These are phyloP conservation scores for Sporodiniella umbellata DNA, from an alignment of 371 early-diverging fungal genomes.

Conservation along the genomic window DNA sequence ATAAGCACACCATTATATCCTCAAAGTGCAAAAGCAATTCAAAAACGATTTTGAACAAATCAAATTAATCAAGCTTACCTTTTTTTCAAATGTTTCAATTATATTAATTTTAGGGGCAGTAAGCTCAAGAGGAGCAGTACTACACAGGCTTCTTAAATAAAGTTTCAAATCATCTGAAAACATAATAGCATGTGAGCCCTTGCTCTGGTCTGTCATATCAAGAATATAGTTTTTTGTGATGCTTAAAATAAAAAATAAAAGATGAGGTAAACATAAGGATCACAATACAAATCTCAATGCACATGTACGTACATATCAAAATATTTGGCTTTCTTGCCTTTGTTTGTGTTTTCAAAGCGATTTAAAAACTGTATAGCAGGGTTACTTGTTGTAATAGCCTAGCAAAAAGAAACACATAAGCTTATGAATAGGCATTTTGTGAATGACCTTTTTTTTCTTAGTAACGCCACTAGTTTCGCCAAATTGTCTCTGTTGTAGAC, in stretches of 20 bases:
- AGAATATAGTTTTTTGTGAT: conserved; percentile 9
- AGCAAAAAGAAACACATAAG: conserved; percentile 7
- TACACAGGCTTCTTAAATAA: conserved; percentile 7
- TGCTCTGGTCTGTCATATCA: conserved; percentile 6
- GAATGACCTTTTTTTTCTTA: conserved; percentile 2
- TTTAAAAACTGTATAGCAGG: background rate
- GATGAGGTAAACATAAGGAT: conserved; percentile 5
- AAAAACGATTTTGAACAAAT: conserved; percentile 4
- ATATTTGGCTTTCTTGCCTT: conserved; percentile 6
- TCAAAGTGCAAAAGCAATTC: conserved; percentile 9
- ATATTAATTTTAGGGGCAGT: background rate
- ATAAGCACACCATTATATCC: background rate
- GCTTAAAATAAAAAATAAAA: conserved; percentile 8
- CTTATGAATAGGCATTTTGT: conserved; percentile 6
- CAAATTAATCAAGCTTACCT: conserved; percentile 5
- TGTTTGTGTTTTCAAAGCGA: conserved; percentile 4
- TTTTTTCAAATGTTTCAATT: conserved; percentile 8
- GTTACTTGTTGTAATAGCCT: conserved; percentile 2
- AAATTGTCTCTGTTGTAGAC: conserved; percentile 5
- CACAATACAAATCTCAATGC: conserved; percentile 6
- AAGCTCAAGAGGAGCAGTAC: background rate
- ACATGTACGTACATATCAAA: conserved; percentile 6
- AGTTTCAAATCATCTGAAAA: conserved; percentile 10
- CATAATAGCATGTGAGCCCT: conserved; percentile 8
- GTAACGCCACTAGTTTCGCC: background rate